Percentiles rank a stretch among this genome's conserved stretches.
These are phyloP conservation scores for Lagenidium giganteum DNA, from an alignment of 352 stramenopile genomes.

Conservation along the genomic window DNA sequence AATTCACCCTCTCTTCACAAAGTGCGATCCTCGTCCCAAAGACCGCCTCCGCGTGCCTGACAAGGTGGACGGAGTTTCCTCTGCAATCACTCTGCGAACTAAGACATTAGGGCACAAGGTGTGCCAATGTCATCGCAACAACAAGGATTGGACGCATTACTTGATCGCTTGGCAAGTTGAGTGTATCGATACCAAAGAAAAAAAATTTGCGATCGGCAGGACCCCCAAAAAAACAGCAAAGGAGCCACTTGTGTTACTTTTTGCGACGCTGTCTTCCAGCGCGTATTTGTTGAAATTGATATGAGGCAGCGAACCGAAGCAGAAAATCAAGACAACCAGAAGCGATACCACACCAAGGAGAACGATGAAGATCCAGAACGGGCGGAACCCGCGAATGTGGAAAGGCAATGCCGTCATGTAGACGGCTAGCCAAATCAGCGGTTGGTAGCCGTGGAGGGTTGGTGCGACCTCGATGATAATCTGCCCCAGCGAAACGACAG, in stretches of 20 bases:
- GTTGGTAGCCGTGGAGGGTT: conserved; percentile 1
- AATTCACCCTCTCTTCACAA: too few relatives aligned
- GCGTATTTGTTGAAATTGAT: conserved; percentile 15
- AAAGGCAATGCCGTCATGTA: conserved; percentile 15
- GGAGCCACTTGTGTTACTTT: too few relatives aligned
- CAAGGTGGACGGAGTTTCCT: too few relatives aligned
- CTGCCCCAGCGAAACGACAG: conserved; percentile 14
- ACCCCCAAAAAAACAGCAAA: conserved; percentile 14
- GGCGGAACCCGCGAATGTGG: not conserved
- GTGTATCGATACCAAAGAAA: conserved; percentile 25
- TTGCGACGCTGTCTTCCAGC: too few relatives aligned
- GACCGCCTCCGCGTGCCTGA: too few relatives aligned
- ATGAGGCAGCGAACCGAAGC: conserved; percentile 13
- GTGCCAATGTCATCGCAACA: too few relatives aligned
- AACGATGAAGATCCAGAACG: conserved; percentile 17
- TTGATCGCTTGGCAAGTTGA: conserved; percentile 19
- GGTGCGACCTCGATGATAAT: conserved; percentile 12
- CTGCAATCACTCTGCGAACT: too few relatives aligned
- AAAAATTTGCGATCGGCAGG: conserved; percentile 21
- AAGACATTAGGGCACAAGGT: too few relatives aligned
- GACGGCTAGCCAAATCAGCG: conserved; percentile 6
- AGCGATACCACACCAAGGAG: conserved; percentile 10
- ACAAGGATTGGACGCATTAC: too few relatives aligned
- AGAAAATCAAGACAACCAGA: conserved; percentile 11
- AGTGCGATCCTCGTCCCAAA: too few relatives aligned